A percentile compares a stretch with the other conserved stretches of the same genome.
phyloP scores from a whole-genome alignment of 345 rosid species.

The Acer negundo region DNA sequence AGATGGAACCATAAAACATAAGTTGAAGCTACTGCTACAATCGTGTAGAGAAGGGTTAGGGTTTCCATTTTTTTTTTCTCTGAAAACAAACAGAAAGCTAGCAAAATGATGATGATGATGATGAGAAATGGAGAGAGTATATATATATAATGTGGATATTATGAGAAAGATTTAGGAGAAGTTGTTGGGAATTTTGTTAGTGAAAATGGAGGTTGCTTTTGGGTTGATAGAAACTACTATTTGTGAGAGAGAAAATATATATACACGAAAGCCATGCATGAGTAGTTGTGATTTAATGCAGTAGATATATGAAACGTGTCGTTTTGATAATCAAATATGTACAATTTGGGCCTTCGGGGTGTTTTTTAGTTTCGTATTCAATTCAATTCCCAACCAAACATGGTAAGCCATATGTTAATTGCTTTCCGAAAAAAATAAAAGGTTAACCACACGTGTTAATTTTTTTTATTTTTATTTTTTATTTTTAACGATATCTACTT shows the following conservation, averaged over 20 bases:
- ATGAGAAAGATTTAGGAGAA: conserved; percentile 56
- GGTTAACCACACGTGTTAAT: too few relatives aligned
- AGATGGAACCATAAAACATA: conserved; percentile 81
- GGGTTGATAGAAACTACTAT: conserved; percentile 52
- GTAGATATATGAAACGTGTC: neutral
- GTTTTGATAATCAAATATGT: neutral
- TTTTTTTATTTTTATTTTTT: too few relatives aligned
- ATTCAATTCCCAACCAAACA: neutral
- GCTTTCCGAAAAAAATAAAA: too few relatives aligned
- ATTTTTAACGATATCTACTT: too few relatives aligned
- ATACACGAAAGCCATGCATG: conserved; percentile 37
- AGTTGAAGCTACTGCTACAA: conserved; percentile 42
- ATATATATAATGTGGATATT: conserved; percentile 29
- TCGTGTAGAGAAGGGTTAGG: conserved; percentile 26
- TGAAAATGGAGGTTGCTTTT: conserved; percentile 14
- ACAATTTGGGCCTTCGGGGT: neutral
- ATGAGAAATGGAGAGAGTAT: neutral
- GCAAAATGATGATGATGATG: neutral
- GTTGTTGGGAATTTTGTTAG: conserved; percentile 59
- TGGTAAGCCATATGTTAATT: neutral
- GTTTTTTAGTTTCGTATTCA: neutral
- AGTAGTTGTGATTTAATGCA: neutral
- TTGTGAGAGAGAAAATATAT: neutral
- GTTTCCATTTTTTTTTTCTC: conserved; percentile 41
- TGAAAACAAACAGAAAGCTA: neutral